Evolutionary conservation across 306 rosid species (phyloP), one percentile per base, ranked within the genome.

Genomic region (Hylodesmum podocarpum): DNA sequence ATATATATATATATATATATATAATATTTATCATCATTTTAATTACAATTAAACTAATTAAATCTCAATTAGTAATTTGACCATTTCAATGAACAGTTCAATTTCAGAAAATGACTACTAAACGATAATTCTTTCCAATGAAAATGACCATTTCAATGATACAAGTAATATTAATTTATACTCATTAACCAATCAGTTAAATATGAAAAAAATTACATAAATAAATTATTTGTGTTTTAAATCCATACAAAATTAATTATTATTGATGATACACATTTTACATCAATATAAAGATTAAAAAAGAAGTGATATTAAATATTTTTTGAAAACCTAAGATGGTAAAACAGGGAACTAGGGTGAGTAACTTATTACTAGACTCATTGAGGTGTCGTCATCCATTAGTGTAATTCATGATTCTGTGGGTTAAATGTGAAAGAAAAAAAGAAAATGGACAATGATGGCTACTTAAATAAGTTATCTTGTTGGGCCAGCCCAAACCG

Each of bases 401-500:
- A 9, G 18, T 22, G 24, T 18, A 53, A 71, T 63, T 75, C 70
- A 58, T 28, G 68, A 73, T 71, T 54, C 69, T 13, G 18, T 9
- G 62, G 11, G 16, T 74, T 19, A 62, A 50, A 54, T 21, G 31
- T 21, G 6, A 33, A 33, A 22, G n/a, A 53, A 53, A 14, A 25
- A 55, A 31, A 36, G 16, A 51, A 15, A 22, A 58, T 27, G 41
- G 28, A 49, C 33, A 67, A 71, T 58, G 73, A 84, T 80, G 80
- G 69, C 34, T 21, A 27, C 66, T 54, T 43, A 77, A 77, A 68
- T 55, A 66, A 67, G 67, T 73, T 50, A 58, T 77, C 58, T 64
- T 18, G 19, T 81, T 81, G 86, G 86, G 84, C 86, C 88, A 81
- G 77, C 86, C 86, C 86, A 85, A 85, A 75, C 88, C 88, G 88